A percentile compares a stretch with the other conserved stretches of the same genome.
phyloP scores from a whole-genome alignment of 2,329 filamentous ascomycete genomes.

The Xylariaceae sp. region DNA sequence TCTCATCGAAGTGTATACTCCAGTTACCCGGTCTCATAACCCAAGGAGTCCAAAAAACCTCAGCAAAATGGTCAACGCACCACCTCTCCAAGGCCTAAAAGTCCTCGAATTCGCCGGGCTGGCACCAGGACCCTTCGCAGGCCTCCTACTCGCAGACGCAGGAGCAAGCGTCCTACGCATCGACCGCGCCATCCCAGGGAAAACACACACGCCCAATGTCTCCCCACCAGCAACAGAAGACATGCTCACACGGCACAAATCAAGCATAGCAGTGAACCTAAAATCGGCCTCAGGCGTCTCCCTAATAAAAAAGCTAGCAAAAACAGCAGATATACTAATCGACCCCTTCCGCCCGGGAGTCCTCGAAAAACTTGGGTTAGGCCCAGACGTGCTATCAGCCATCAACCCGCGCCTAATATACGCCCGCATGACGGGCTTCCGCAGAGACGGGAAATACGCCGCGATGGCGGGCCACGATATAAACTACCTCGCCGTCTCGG shows the following conservation, averaged over 20 bases:
- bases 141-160: conserved; percentile 84
- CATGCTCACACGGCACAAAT: conserved; percentile 75
- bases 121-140: conserved; percentile 77
- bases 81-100: conserved; percentile 50
- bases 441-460: conserved; percentile 80
- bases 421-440: conserved; percentile 84
- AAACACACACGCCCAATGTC: conserved; percentile 37
- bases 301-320: conserved; percentile 64
- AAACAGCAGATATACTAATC: conserved; percentile 73
- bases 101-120: conserved; percentile 61
- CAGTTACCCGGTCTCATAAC: too few relatives aligned
- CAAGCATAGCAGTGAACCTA: conserved; percentile 76
- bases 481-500: conserved; percentile 90
- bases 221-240: conserved; percentile 54
- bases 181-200: conserved; percentile 60
- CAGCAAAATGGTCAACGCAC: conserved; percentile 35
- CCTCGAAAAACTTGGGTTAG: conserved; percentile 78
- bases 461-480: conserved; percentile 94
- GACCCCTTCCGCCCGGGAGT: conserved; percentile 93
- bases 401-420: conserved; percentile 76
- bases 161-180: conserved; percentile 85
- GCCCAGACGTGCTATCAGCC: conserved; percentile 63
- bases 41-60: background rate
- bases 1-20: too few relatives aligned
- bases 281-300: conserved; percentile 63